Conservation (phyloP, 83 land plant species). For the Picea mariana region DNA sequence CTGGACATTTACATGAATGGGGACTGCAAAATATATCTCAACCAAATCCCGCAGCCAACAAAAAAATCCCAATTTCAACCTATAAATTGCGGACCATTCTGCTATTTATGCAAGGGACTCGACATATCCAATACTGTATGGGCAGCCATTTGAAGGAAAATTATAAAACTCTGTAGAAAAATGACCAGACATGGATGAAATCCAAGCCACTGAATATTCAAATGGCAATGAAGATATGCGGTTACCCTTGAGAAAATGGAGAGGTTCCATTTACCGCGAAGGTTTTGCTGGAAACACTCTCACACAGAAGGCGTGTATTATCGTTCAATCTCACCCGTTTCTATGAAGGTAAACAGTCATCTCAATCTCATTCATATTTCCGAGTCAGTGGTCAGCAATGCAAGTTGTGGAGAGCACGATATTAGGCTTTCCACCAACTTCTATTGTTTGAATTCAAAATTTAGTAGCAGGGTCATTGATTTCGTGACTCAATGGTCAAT, state of each 20-base stretch:
- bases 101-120: too few relatives aligned
- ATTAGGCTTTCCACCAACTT: too few relatives aligned
- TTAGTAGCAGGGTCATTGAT: background rate
- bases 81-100: too few relatives aligned
- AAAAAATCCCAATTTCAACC: too few relatives aligned
- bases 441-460: background rate
- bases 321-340: background rate
- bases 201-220: too few relatives aligned
- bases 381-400: background rate
- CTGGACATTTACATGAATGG: too few relatives aligned
- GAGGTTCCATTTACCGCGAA: too few relatives aligned
- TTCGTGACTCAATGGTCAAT: background rate
- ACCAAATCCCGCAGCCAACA: too few relatives aligned
- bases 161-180: background rate
- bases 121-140: background rate
- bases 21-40: too few relatives aligned
- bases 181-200: background rate
- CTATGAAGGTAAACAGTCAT: background rate
- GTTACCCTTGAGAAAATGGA: too few relatives aligned
- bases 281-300: background rate
- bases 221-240: too few relatives aligned
- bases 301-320: constrained; percentile 1
- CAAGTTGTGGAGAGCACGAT: background rate
- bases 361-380: background rate
- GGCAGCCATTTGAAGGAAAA: background rate